Base-by-base conservation (phyloP, 192 early-diverging fungal species). In the Phycomyces nitens region DNA sequence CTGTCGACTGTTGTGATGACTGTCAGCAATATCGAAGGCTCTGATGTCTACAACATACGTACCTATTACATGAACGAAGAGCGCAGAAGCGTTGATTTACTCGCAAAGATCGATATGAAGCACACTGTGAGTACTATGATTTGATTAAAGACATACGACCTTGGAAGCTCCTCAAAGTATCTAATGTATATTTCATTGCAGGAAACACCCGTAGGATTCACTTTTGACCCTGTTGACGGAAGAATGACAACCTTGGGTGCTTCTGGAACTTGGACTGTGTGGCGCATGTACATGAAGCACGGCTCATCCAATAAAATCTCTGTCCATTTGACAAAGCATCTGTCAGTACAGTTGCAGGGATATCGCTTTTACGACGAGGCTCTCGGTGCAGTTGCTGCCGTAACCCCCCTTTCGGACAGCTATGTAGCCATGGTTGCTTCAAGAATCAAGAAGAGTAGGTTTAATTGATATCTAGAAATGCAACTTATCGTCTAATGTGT, bases 31-130 rank as follows among this genome's bases (percentile, higher is more conserved):
- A 57, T 60, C 0, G 23, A 54, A 16, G 14, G 34, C 0, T 60
- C 56, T 9, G 64, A 60, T 20, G 9, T 47, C 24, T 66, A 68
- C 9, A 50, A 61, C 5, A 49, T 73, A 18, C 75, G 57, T 3
- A 55, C 80, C 26, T 69, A 67, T 11, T 79, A 77, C 50, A 66
- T 80, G 18, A 77, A 77, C 39, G 73, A 73, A 41, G 80, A 80
- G 44, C 69, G 68, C 15, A 64, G 76, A 23, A 79, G 78, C 43
- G 70, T 82, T 49, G 68, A 76, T 21, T 50, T 58, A 0, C 52
- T 80, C 27, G 73, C 68, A 29, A 64, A 68, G 0, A 60, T 77
- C 2, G 77, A 79, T 21, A 57, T 82, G 18, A 56, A 60, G 12
- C 20, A 62, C 38, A 2, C 52, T 2, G 60, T 62, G 52, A 40